A percentile compares a stretch with the other conserved stretches of the same genome.
These are phyloP conservation scores for Sordariomycetes sp. DNA, from an alignment of 2,329 filamentous ascomycete genomes.

Conservation along the genomic window DNA sequence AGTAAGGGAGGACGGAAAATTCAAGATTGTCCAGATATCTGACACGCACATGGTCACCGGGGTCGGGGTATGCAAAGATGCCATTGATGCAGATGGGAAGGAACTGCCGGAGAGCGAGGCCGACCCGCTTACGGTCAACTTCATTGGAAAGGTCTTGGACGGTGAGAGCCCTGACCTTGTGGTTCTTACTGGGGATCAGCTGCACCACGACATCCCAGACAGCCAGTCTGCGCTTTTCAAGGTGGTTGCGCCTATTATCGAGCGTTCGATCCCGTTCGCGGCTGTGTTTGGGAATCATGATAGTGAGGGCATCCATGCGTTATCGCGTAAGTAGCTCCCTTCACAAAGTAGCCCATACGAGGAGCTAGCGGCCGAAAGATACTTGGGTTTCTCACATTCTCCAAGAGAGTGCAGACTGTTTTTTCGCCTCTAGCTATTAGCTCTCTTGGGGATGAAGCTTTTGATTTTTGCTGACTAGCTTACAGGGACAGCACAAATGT, in stretches of 20 bases:
- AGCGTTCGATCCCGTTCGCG: constrained; percentile 83
- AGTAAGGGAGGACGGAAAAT: constrained; percentile 79
- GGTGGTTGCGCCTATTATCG: constrained; percentile 71
- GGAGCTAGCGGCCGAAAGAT: not conserved
- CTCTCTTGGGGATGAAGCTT: constrained; percentile 13
- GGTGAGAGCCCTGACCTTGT: constrained; percentile 92
- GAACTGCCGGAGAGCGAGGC: constrained; percentile 61
- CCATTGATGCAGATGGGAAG: constrained; percentile 37
- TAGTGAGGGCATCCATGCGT: constrained; percentile 62
- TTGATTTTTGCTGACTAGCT: constrained; percentile 28
- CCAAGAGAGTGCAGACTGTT: constrained; percentile 2
- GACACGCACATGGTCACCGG: constrained; percentile 91
- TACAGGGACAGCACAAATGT: constrained; percentile 71
- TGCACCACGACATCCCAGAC: constrained; percentile 71
- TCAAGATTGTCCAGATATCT: constrained; percentile 93
- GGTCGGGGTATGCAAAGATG: constrained; percentile 73
- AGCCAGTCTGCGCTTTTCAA: constrained; percentile 73
- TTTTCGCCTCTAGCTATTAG: constrained; percentile 2
- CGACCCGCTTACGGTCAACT: constrained; percentile 83
- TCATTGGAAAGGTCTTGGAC: constrained; percentile 74
- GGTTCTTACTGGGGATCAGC: constrained; percentile 84
- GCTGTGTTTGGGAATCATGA: constrained; percentile 97
- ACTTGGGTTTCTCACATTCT: constrained; percentile 9
- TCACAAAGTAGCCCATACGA: constrained; percentile 8
- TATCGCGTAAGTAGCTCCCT: constrained; percentile 23